These are phyloP conservation scores for Staphylotrichum longicolle DNA, from an alignment of 495 filamentous ascomycete genomes.

Conservation along the genomic window DNA sequence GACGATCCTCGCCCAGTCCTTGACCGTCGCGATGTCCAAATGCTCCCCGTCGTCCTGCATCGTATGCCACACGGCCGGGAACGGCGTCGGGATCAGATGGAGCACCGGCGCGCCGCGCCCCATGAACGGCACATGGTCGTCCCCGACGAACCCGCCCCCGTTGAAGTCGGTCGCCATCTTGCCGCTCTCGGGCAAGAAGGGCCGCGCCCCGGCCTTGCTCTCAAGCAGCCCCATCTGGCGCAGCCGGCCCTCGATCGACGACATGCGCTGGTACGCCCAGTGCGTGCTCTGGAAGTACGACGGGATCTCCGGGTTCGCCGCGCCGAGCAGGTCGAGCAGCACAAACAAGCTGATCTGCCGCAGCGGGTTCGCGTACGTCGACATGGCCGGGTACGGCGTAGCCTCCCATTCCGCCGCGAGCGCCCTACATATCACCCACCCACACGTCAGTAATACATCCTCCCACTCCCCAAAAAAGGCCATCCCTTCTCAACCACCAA, in stretches of 20 bases:
- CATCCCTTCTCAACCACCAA: not conserved
- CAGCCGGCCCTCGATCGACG: constrained; percentile 64
- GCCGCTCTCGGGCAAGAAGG: constrained; percentile 49
- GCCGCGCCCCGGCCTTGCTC: constrained; percentile 28
- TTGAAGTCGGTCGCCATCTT: constrained; percentile 52
- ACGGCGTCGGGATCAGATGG: constrained; percentile 77
- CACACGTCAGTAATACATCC: constrained; percentile 2
- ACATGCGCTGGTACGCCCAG: constrained; percentile 80
- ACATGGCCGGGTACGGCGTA: constrained; percentile 62
- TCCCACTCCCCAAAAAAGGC: not conserved
- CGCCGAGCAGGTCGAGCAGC: constrained; percentile 81
- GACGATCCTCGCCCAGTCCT: constrained; percentile 78
- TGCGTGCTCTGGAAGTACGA: constrained; percentile 83
- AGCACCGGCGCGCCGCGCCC: constrained; percentile 72
- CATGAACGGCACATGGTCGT: constrained; percentile 88
- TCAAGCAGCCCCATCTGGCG: constrained; percentile 47
- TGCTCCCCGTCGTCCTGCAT: constrained; percentile 78
- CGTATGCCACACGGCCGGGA: constrained; percentile 80
- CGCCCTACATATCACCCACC: constrained; percentile 40
- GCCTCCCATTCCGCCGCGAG: constrained; percentile 76
- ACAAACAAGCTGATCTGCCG: constrained; percentile 79
- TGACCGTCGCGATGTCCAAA: constrained; percentile 70
- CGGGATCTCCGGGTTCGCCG: constrained; percentile 61
- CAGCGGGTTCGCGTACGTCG: constrained; percentile 66
- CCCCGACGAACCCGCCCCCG: constrained; percentile 49